These are phyloP conservation scores for Globisporangium rhizosaccharum DNA, from an alignment of 352 stramenopile genomes.

Conservation along the genomic window DNA sequence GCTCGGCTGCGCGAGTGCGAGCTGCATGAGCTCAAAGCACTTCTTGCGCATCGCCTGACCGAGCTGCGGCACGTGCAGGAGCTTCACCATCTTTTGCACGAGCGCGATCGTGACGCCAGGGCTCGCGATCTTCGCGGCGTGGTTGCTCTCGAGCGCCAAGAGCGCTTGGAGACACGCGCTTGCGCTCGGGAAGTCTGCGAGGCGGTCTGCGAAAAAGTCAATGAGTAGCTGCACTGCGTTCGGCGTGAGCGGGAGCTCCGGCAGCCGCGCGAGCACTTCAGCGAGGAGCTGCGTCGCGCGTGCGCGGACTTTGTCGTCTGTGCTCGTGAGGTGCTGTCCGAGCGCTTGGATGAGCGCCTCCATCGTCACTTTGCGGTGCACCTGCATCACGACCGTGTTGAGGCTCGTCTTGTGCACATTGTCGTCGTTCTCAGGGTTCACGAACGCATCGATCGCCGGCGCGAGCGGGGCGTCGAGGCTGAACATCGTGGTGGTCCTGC, in stretches of 20 bases:
- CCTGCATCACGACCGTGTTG: slow-evolving; percentile 87
- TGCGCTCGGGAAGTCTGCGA: slow-evolving; percentile 83
- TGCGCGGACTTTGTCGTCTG: slow-evolving; percentile 75
- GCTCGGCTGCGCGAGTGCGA: slow-evolving; percentile 49
- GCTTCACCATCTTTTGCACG: slow-evolving; percentile 54
- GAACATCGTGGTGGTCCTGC: slow-evolving; percentile 46
- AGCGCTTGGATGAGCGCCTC: slow-evolving; percentile 79
- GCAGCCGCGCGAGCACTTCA: slow-evolving; percentile 85
- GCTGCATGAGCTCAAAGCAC: slow-evolving; percentile 78
- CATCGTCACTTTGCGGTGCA: slow-evolving; percentile 70
- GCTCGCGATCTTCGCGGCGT: slow-evolving; percentile 47
- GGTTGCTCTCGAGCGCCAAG: slow-evolving; percentile 65
- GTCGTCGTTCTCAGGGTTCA: slow-evolving; percentile 82
- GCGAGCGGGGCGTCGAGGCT: slow-evolving; percentile 76
- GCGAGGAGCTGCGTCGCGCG: slow-evolving; percentile 80
- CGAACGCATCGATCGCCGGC: slow-evolving; percentile 82
- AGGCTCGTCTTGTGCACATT: slow-evolving; percentile 78
- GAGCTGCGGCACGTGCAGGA: slow-evolving; percentile 75
- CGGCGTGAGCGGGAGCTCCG: slow-evolving; percentile 68
- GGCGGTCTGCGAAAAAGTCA: slow-evolving; percentile 80
- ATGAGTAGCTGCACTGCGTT: slow-evolving; percentile 72
- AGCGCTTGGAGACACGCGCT: slow-evolving; percentile 70
- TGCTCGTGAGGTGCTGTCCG: slow-evolving; percentile 59
- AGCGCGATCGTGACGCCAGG: slow-evolving; percentile 48
- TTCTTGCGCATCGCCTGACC: slow-evolving; percentile 83